Percentiles rank a stretch among this genome's conserved stretches.
Conservation (phyloP, 345 rosid genomes). For the Arabidopsis arenosa region DNA sequence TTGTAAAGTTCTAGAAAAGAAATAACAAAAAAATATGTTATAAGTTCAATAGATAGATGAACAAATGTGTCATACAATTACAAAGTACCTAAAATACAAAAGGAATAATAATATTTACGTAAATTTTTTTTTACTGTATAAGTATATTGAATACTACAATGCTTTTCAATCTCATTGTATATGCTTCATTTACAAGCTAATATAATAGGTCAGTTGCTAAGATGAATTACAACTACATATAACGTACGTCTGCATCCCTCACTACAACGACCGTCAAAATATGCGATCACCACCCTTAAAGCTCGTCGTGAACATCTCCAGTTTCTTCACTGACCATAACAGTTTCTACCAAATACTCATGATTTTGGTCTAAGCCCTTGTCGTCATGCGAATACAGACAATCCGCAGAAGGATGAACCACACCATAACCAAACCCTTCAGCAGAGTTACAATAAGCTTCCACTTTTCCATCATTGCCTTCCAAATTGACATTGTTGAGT, state of each 20-base stretch:
- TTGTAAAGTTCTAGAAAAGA: too few species aligned
- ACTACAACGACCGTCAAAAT: conserved; percentile 34
- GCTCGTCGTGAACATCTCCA: conserved; percentile 38
- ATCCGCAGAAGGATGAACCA: conserved; percentile 89
- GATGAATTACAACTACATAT: conserved; percentile 28
- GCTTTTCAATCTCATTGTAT: conserved; percentile 42
- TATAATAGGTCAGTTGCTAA: conserved; percentile 36
- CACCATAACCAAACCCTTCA: conserved; percentile 76
- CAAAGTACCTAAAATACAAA: too few species aligned
- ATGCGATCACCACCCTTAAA: conserved; percentile 20
- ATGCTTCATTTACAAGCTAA: conserved; percentile 22
- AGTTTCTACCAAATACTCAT: conserved; percentile 19
- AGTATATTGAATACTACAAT: conserved; percentile 13
- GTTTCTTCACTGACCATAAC: conserved; percentile 1
- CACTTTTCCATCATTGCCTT: conserved; percentile 67
- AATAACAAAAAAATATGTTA: too few species aligned
- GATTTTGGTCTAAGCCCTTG: conserved; percentile 23
- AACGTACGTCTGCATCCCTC: conserved; percentile 31
- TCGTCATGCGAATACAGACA: conserved; percentile 73
- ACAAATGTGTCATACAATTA: too few species aligned
- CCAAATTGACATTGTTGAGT: conserved; percentile 77
- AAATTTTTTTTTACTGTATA: too few species aligned
- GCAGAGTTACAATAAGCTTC: conserved; percentile 97
- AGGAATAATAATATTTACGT: too few species aligned
- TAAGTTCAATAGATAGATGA: too few species aligned